Conservation (phyloP, 345 rosid genomes). For the Ailanthus altissimus region DNA sequence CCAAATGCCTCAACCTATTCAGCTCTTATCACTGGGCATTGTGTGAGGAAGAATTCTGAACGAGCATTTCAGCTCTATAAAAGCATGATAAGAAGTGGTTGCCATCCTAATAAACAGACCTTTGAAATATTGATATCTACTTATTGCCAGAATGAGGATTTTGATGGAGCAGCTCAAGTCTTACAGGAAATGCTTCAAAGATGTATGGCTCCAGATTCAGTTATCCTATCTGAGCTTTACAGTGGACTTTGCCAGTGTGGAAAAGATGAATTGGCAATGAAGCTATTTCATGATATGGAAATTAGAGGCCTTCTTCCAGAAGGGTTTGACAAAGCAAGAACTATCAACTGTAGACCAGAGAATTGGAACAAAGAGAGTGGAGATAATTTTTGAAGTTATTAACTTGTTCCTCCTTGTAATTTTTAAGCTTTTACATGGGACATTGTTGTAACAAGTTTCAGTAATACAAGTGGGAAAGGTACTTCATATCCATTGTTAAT, state of each 20-base stretch:
- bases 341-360: conserved; percentile 13
- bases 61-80: conserved; percentile 68
- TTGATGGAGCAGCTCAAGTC: conserved; percentile 65
- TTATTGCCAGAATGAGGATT: conserved; percentile 59
- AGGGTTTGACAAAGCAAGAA: conserved; percentile 29
- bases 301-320: conserved; percentile 36
- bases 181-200: conserved; percentile 58
- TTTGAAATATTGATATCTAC: conserved; percentile 48
- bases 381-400: conserved; percentile 5
- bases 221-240: conserved; percentile 40
- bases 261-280: conserved; percentile 46
- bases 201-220: conserved; percentile 46
- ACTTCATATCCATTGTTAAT: background rate
- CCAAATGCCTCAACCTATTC: conserved; percentile 80
- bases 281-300: conserved; percentile 47
- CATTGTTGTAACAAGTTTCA: background rate
- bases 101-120: conserved; percentile 55
- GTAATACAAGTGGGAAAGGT: background rate
- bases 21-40: conserved; percentile 79
- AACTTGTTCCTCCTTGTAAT: background rate
- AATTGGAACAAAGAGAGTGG: background rate
- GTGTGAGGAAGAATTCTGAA: conserved; percentile 62
- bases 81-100: conserved; percentile 72
- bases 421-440: background rate
- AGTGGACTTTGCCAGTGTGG: conserved; percentile 53